phyloP scores from a whole-genome alignment of 73 alveolate genomes.

The Tetrahymena elliotti region DNA sequence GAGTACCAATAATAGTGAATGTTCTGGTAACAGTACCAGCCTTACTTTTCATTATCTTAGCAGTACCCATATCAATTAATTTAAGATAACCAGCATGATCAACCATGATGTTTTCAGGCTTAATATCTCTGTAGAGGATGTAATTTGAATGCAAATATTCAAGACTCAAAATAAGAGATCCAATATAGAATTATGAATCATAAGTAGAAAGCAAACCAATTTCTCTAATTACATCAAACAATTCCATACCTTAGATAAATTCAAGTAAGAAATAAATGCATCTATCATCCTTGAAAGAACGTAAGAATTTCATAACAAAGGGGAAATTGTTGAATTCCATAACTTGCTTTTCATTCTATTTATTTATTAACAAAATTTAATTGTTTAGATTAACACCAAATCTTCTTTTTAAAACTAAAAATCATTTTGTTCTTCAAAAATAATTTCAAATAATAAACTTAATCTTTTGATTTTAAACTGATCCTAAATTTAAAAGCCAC shows the following conservation, averaged over 20 bases:
- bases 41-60: not conserved
- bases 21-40: constrained; percentile 12
- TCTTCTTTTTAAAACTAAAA: no score
- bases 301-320: constrained; percentile 53
- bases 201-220: constrained; percentile 42
- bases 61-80: constrained; percentile 43
- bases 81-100: constrained; percentile 37
- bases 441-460: no score
- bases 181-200: constrained; percentile 30
- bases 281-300: constrained; percentile 56
- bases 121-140: constrained; percentile 35
- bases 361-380: not conserved
- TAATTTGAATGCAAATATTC: constrained; percentile 29
- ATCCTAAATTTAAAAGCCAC: no score
- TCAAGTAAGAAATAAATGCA: constrained; percentile 57
- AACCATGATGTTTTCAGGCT: constrained; percentile 43
- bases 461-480: no score
- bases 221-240: constrained; percentile 67
- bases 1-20: constrained; percentile 40
- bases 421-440: no score
- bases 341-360: constrained; percentile 43
- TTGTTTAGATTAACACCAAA: no score
- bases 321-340: constrained; percentile 56
- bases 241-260: constrained; percentile 60
- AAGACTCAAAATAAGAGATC: constrained; percentile 10